These are phyloP conservation scores for Carpinus fangiana DNA, from an alignment of 306 rosid species.

Conservation along the genomic window DNA sequence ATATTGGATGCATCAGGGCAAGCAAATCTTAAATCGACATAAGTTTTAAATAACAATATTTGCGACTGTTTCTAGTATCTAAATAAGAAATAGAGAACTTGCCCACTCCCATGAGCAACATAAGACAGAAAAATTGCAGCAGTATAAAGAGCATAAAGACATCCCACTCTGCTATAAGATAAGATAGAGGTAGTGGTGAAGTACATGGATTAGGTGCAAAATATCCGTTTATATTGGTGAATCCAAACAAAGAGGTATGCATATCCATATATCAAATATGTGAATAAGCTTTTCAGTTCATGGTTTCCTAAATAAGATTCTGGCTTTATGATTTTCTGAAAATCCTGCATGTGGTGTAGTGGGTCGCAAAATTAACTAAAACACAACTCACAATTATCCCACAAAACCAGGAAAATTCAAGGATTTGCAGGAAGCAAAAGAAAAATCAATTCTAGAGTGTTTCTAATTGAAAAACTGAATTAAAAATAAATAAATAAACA, in stretches of 20 bases:
- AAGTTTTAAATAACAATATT: neutral
- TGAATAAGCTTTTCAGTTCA: neutral
- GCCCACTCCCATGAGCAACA: neutral
- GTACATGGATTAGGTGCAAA: neutral
- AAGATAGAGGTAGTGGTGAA: neutral
- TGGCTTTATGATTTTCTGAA: neutral
- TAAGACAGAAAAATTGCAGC: neutral
- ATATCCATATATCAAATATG: neutral
- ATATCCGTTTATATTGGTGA: neutral
- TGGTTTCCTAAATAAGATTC: neutral
- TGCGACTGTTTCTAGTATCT: neutral
- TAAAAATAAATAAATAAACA: no score
- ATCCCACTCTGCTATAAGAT: neutral
- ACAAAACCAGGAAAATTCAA: no score
- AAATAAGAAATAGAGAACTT: neutral
- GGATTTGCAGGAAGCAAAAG: no score
- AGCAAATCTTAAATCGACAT: neutral
- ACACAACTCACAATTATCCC: no score
- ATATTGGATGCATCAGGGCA: neutral
- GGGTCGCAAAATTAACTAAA: no score
- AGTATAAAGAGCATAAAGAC: neutral
- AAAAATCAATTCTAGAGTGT: no score
- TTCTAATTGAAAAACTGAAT: no score
- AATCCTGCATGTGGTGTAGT: neutral
- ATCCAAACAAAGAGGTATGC: slow-evolving; percentile 2